Evolutionary conservation across 345 rosid species (phyloP), one percentile per base, ranked within the genome.

Genomic region (Reutealis trisperma): DNA sequence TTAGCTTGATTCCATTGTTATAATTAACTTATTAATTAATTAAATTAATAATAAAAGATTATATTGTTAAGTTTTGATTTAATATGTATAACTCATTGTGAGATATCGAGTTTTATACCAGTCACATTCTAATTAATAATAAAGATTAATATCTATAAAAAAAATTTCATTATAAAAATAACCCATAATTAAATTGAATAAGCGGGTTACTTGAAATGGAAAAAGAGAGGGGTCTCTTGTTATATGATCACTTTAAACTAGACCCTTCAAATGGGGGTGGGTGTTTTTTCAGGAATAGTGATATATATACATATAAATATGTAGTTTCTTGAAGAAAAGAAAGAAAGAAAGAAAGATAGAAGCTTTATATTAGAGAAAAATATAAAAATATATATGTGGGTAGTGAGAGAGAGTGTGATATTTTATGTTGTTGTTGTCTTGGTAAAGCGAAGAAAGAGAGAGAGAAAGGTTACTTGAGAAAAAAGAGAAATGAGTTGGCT

Each of bases 401-500:
- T 37, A 37, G 37, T 37, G 41, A 37, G 41, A 37, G 41, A 37
- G 19, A 52, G 59, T 54, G 59, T 54, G 59, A 54, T 52, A 13
- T 52, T 18, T 54, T 16, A 54, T 54, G n/a, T 54, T 54, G 58
- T 16, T 15, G 59, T 15, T 54, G 59, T 51, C 18, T 51, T 12
- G 15, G 59, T 54, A 6, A 0, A 54, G 21, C 6, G 59, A 18
- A 5, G 59, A 54, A 54, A 54, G 59, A 52, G 60, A 3, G 45
- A 12, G 21, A 49, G 16, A n/a, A 15, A 72, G 76, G 32, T 18
- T 27, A n/a, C 59, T 49, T 64, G 62, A 73, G 77, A 74, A 32
- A n/a, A 62, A 77, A 79, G 77, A 71, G 73, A 77, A 67, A 78
- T 78, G 86, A 83, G 83, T 77, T 79, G 84, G 86, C 78, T 61